Base-by-base conservation (phyloP, 805 yeast genomes). In the Ogataea populi-albae region DNA sequence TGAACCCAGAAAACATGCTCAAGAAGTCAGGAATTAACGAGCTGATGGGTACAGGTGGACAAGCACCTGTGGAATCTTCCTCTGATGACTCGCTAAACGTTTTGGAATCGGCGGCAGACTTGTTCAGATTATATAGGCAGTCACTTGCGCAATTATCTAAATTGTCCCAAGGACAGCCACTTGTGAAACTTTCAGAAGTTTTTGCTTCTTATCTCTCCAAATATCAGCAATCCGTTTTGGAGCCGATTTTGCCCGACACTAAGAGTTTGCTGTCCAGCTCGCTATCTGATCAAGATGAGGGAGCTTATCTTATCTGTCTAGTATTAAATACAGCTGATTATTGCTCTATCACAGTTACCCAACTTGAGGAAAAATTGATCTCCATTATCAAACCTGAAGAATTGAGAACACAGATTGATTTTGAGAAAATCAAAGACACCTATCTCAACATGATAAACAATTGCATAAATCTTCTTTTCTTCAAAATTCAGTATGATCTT, bases 281-380 rank as follows among this genome's bases (percentile, higher is more conserved):
- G 16, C 57, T 58, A 1, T 37, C 49, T 25, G 51, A 62, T 19
- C 71, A 77, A 18, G 63, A 71, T 9, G 91, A 84, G 46, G 79
- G 86, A 1, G 63, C 86, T 14, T 71, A 70, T 28, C 75, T 82
- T 40, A 68, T 85, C 2, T 80, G 93, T 19, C 64, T 86, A 54
- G 73, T 88, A 7, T 62, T 91, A 23, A 86, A 87, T 48, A 91
- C 98, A 0, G 87, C 95, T 1, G 96, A 91, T 55, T 93, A 89
- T 57, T 81, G 95, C 40, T 75, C 86, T 12, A 68, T 77, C 8
- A 93, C 96, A 3, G 75, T 81, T 2, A 71, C 71, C 9, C 97
- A 93, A 54, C 62, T 93, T 29, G 87, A 80, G 47, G 84, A 81
- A 17, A 76, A 76, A 47, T 59, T 54, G 65, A 65, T 30, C 49